phyloP scores from a whole-genome alignment of 1,284 basidiomycete genomes.

The Malassezia vespertilionis region DNA sequence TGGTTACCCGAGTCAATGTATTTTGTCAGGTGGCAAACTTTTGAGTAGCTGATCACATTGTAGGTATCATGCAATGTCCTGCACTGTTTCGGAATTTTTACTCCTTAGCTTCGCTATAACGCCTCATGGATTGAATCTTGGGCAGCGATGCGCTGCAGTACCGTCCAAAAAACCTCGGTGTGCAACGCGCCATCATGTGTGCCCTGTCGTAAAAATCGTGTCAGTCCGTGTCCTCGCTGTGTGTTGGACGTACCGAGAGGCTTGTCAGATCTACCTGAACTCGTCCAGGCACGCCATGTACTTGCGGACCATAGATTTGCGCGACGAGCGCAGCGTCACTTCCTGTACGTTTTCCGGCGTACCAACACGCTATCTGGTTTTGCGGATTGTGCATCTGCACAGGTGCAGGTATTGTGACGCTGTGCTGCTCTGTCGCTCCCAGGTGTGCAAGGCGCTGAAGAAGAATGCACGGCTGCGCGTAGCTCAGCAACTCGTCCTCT shows the following conservation, averaged over 20 bases:
- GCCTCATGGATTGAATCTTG: neutral
- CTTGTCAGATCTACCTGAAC: neutral
- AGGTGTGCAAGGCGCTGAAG: neutral
- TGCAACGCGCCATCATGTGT: conserved; percentile 1
- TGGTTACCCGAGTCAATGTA: conserved; percentile 7
- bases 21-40: neutral
- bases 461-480: neutral
- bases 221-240: neutral
- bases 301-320: neutral
- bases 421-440: neutral
- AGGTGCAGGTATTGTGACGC: neutral
- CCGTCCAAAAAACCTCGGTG: neutral
- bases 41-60: conserved; percentile 8
- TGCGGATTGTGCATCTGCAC: neutral
- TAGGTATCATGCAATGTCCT: conserved; percentile 3
- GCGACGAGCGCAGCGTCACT: neutral
- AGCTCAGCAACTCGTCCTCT: conserved; percentile 3
- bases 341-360: neutral
- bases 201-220: neutral
- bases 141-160: neutral
- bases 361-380: neutral
- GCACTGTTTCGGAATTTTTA: neutral
- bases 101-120: neutral
- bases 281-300: neutral
- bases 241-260: neutral